phyloP scores from a whole-genome alignment of 371 early-diverging fungal genomes.

The Mortierella sp. region DNA sequence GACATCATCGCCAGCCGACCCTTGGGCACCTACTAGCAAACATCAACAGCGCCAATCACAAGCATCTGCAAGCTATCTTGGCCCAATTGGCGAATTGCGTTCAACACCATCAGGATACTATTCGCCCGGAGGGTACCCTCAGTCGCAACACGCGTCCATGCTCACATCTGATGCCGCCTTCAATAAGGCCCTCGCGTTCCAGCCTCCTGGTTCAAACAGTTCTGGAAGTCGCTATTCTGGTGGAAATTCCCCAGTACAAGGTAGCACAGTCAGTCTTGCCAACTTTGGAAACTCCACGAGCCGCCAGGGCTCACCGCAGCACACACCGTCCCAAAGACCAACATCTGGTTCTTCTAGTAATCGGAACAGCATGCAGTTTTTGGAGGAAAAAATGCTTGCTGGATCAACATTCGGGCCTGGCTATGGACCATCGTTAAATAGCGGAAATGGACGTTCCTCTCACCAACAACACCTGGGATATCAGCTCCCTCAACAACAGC shows the following conservation, averaged over 20 bases:
- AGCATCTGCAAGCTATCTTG: slow-evolving; percentile 17
- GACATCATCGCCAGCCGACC: slow-evolving; percentile 32
- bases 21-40: slow-evolving; percentile 35
- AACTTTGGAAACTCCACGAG: slow-evolving; percentile 26
- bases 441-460: slow-evolving; percentile 26
- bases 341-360: slow-evolving; percentile 17
- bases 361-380: slow-evolving; percentile 36
- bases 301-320: slow-evolving; percentile 19
- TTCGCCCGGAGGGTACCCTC: slow-evolving; percentile 25
- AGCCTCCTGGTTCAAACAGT: slow-evolving; percentile 12
- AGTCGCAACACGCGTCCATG: slow-evolving; percentile 17
- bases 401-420: slow-evolving; percentile 48
- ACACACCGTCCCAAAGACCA: slow-evolving; percentile 21
- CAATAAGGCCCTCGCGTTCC: slow-evolving; percentile 35
- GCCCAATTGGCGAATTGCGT: slow-evolving; percentile 38
- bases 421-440: slow-evolving; percentile 49
- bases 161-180: slow-evolving; percentile 23
- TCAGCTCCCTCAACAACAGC: slow-evolving; percentile 24
- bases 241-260: slow-evolving; percentile 37
- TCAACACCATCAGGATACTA: slow-evolving; percentile 31
- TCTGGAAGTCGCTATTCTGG: slow-evolving; percentile 31
- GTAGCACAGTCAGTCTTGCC: slow-evolving; percentile 6
- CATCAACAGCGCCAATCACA: slow-evolving; percentile 33
- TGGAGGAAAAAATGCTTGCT: slow-evolving; percentile 41
- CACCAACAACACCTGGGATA: slow-evolving; percentile 18